These are phyloP conservation scores for Debaryomyces sp. DNA, from an alignment of 1,139 yeast genomes.

Conservation along the genomic window DNA sequence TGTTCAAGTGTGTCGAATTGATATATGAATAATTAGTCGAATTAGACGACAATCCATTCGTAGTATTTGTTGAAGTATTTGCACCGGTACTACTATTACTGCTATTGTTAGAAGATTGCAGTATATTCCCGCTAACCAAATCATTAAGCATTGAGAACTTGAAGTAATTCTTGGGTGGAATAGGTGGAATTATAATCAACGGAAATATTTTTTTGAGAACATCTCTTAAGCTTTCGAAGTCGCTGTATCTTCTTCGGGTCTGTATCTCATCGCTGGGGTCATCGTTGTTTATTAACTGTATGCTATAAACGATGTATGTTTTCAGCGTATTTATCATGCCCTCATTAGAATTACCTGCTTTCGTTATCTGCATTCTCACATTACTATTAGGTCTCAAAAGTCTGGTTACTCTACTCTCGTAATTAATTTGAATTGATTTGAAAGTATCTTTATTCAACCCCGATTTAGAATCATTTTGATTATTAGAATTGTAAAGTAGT, in stretches of 20 bases:
- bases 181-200: slow-evolving; percentile 83
- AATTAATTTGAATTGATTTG: slow-evolving; percentile 37
- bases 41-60: slow-evolving; percentile 7
- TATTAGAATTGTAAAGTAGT: slow-evolving; percentile 23
- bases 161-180: slow-evolving; percentile 83
- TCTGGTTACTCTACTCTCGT: slow-evolving; percentile 42
- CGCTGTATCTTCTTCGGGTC: slow-evolving; percentile 86
- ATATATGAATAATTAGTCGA: slow-evolving; percentile 38
- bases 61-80: not conserved
- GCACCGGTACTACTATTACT: slow-evolving; percentile 9
- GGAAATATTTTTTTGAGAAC: slow-evolving; percentile 77
- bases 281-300: slow-evolving; percentile 47
- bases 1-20: slow-evolving; percentile 46
- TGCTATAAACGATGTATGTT: slow-evolving; percentile 79
- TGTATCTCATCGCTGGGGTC: slow-evolving; percentile 49
- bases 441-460: slow-evolving; percentile 16
- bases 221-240: slow-evolving; percentile 80
- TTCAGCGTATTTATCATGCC: slow-evolving; percentile 61
- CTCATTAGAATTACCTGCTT: slow-evolving; percentile 80
- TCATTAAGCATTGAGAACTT: slow-evolving; percentile 41
- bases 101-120: slow-evolving; percentile 9
- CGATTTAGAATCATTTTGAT: slow-evolving; percentile 8
- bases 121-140: slow-evolving; percentile 23
- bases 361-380: slow-evolving; percentile 58
- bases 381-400: slow-evolving; percentile 34